phyloP scores from a whole-genome alignment of 495 filamentous ascomycete species.

The Trichodelitschia bisporula region DNA sequence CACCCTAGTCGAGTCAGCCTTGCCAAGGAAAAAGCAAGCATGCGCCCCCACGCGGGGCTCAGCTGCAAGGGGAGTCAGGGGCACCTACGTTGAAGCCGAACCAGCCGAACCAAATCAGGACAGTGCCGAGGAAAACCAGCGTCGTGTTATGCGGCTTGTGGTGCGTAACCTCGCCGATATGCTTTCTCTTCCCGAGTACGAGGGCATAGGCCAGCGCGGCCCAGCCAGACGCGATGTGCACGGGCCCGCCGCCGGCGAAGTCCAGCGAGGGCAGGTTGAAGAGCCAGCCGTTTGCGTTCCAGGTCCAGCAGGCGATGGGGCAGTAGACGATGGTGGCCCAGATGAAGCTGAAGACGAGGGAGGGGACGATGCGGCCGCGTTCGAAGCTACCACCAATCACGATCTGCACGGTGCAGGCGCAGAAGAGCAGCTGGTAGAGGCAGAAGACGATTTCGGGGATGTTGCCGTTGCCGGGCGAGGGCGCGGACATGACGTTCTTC shows the following conservation, averaged over 20 bases:
- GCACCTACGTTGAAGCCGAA: constrained; percentile 31
- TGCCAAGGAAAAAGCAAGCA: not conserved
- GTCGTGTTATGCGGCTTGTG: constrained; percentile 29
- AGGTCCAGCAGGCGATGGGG: constrained; percentile 34
- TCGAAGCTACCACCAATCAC: constrained; percentile 30
- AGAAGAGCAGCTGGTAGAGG: constrained; percentile 32
- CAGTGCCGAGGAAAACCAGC: constrained; percentile 30
- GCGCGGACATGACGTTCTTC: constrained; percentile 24
- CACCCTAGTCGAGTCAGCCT: constrained; percentile 15
- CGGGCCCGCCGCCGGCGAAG: constrained; percentile 30
- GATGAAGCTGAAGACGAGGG: constrained; percentile 29
- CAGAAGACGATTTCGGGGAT: constrained; percentile 32
- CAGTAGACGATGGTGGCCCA: constrained; percentile 37
- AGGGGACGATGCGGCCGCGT: constrained; percentile 27
- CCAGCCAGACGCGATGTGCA: constrained; percentile 30
- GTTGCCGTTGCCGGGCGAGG: constrained; percentile 21
- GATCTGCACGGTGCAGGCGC: constrained; percentile 26
- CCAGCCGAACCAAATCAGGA: constrained; percentile 35
- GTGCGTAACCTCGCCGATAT: constrained; percentile 19
- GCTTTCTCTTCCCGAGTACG: constrained; percentile 27
- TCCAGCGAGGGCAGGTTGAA: constrained; percentile 29
- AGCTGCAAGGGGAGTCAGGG: constrained; percentile 2
- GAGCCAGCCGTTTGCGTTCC: constrained; percentile 32
- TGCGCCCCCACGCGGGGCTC: not conserved
- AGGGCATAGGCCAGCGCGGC: constrained; percentile 29